Evolutionary conservation across 225 moss, liverwort and hornwort genomes (phyloP).

Genomic region (Physcomitrellopsis africana): DNA sequence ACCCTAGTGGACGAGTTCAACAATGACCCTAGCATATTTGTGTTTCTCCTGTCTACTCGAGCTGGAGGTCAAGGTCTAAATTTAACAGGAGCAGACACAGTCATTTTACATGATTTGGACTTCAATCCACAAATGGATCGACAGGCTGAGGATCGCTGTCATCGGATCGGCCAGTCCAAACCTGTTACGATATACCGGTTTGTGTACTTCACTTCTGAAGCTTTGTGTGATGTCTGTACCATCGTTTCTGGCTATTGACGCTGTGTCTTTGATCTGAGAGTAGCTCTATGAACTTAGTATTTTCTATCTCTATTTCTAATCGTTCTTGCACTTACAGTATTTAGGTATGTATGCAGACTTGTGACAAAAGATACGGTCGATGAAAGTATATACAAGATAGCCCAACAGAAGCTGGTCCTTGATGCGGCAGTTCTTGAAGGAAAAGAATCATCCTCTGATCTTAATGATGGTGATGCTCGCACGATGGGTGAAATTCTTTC

Average conservation of each 20-base stretch:
- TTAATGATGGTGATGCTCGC: conserved; percentile 79
- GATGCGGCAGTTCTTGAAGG: conserved; percentile 95
- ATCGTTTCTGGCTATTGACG: not conserved
- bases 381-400: conserved; percentile 93
- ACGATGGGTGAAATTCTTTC: conserved; percentile 89
- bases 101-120: conserved; percentile 95
- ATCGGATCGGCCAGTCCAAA: conserved; percentile 90
- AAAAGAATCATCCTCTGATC: conserved; percentile 52
- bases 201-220: conserved; percentile 14
- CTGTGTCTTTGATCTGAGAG: conserved; percentile 14
- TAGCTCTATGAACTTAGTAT: not conserved
- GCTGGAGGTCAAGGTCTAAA: conserved; percentile 97
- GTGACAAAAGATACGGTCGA: conserved; percentile 92
- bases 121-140: conserved; percentile 99
- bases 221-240: conserved; percentile 12
- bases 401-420: conserved; percentile 93
- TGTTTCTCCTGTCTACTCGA: conserved; percentile 90
- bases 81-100: conserved; percentile 93
- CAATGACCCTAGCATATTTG: conserved; percentile 75
- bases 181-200: conserved; percentile 93
- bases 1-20: conserved; percentile 88
- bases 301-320: no score
- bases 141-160: conserved; percentile 98
- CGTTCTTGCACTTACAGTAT: not conserved
- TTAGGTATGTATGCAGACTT: conserved; percentile 46